Conservation (phyloP, 2,329 filamentous ascomycete species). For the Fusarium tuaranense region DNA sequence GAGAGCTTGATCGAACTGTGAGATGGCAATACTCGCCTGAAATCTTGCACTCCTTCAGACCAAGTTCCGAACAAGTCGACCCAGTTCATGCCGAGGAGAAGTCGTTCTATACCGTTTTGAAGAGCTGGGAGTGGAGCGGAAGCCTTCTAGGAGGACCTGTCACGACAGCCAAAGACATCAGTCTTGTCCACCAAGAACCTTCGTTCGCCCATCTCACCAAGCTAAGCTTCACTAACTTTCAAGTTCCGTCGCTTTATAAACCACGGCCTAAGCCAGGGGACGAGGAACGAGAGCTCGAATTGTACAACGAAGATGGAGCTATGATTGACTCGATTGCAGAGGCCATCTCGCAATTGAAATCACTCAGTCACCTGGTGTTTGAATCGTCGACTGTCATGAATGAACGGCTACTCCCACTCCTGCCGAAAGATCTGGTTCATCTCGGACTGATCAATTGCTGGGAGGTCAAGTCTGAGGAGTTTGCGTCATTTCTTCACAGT, state of each 20-base stretch:
- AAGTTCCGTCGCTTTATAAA: conserved; percentile 62
- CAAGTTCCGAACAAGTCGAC: conserved; percentile 56
- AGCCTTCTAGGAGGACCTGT: conserved; percentile 61
- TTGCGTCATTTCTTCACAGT: conserved; percentile 73
- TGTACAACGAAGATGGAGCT: conserved; percentile 56
- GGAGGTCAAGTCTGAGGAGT: conserved; percentile 74
- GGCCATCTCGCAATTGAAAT: conserved; percentile 62
- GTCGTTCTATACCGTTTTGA: conserved; percentile 52
- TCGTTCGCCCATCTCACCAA: conserved; percentile 68
- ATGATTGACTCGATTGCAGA: conserved; percentile 52
- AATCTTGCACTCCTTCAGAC: conserved; percentile 73
- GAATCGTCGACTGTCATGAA: conserved; percentile 81
- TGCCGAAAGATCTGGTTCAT: conserved; percentile 74
- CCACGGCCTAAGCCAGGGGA: conserved; percentile 48
- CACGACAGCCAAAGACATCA: conserved; percentile 61
- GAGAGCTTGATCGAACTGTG: conserved; percentile 65
- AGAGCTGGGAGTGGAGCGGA: conserved; percentile 72
- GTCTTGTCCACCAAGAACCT: conserved; percentile 63
- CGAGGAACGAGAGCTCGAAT: conserved; percentile 46
- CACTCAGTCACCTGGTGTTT: conserved; percentile 76
- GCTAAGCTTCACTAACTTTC: conserved; percentile 73
- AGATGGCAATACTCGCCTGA: conserved; percentile 77
- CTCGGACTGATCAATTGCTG: conserved; percentile 85
- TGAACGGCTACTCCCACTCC: conserved; percentile 71
- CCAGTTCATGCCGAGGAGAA: conserved; percentile 47